Evolutionary conservation across 345 rosid genomes (phyloP).

Genomic region (Schrenkiella parvula): DNA sequence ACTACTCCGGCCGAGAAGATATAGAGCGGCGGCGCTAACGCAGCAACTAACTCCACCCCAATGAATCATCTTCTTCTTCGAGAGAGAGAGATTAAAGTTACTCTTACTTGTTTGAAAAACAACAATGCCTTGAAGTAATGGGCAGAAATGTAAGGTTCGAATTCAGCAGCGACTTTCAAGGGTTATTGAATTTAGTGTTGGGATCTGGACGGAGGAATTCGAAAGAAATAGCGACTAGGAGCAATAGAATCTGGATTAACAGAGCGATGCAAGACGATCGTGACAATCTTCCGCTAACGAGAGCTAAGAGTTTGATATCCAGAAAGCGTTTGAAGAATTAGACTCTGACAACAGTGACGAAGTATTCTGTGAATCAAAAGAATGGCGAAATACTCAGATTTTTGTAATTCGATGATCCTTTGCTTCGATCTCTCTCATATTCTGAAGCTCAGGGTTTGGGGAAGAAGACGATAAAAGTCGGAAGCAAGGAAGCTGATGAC

Average conservation of each 20-base stretch:
- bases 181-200: background rate
- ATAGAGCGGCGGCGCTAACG: slow-evolving; percentile 83
- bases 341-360: background rate
- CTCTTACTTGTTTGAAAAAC: background rate
- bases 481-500: slow-evolving; percentile 29
- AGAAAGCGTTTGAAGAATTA: background rate
- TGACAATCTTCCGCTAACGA: background rate
- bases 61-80: slow-evolving; percentile 44
- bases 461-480: slow-evolving; percentile 11
- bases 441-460: slow-evolving; percentile 7
- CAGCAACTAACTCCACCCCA: slow-evolving; percentile 93
- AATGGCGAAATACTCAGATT: background rate
- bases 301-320: background rate
- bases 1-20: slow-evolving; percentile 86
- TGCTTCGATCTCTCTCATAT: slow-evolving; percentile 5
- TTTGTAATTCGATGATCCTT: slow-evolving; percentile 13
- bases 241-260: background rate
- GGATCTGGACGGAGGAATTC: background rate
- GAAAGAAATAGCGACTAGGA: background rate
- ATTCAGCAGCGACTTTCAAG: background rate
- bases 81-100: background rate
- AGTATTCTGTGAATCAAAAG: background rate
- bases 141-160: background rate
- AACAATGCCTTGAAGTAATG: background rate
- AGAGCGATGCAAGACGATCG: background rate